Base-by-base conservation (phyloP, 176 grass and related monocot genomes). In the Hyparrhenia diplandra region DNA sequence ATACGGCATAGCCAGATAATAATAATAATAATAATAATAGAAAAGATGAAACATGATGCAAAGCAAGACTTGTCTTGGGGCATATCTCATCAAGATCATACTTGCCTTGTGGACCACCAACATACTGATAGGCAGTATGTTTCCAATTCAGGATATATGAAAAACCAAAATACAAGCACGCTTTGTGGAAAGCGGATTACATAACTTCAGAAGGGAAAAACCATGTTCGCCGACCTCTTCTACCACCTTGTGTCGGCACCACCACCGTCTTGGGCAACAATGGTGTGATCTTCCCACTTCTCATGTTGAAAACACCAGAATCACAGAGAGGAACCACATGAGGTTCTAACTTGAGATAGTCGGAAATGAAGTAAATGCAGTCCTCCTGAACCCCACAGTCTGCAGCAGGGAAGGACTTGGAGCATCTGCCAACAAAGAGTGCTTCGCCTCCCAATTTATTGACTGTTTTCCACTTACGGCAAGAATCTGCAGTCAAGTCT, bases 301-400 rank as follows among this genome's bases (percentile, higher is more conserved):
- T 79, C 31, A 79, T 30, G 57, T 40, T 40, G 83, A 42, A 79
- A 8, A 72, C 5, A 32, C 74, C 55, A 42, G 4, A 31, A 14
- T 51, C 64, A 9, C 3, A 18, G 8, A 55, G 45, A 21, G 64
- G 64, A 11, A 37, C 20, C 16, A 1, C 10, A 23, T 5, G 7
- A 10, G 3, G 0, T 57, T 10, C 1, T 6, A 2, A 6, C 17
- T 21, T 6, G 5, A 21, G 6, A 63, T 63, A 45, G 24, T 63
- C 74, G 20, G 34, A 43, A 25, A 29, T 18, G 64, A 77, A 80
- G 23, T 73, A 85, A 24, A 85, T 65, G 45, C 24, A 80, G 31
- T 85, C 84, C 63, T 55, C 24, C 18, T 27, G 58, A 66, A 34
- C 4, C 37, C 67, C 46, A 42, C 16, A 77, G 2, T 77, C 21